Percentiles rank a stretch among this genome's conserved stretches.
These are phyloP conservation scores for Taiozyma sp. DNA, from an alignment of 1,139 yeast species.

Conservation along the genomic window DNA sequence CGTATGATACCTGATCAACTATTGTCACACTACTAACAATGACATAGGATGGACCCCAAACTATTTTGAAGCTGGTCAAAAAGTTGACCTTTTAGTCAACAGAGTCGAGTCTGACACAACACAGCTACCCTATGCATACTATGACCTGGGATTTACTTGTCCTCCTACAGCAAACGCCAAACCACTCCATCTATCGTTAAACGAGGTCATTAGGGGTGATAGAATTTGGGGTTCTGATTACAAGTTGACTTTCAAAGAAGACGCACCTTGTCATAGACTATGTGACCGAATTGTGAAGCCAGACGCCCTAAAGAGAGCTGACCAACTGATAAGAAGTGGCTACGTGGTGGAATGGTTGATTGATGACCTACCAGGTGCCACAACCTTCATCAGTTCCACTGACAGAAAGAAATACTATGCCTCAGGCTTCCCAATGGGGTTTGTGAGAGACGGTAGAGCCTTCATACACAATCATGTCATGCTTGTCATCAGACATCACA, in stretches of 20 bases:
- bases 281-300: constrained; percentile 58
- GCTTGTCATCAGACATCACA: constrained; percentile 72
- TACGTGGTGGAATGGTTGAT: constrained; percentile 81
- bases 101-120: constrained; percentile 73
- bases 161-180: constrained; percentile 51
- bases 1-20: constrained; percentile 4
- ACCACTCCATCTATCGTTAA: constrained; percentile 64
- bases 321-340: constrained; percentile 56
- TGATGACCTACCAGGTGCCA: constrained; percentile 86
- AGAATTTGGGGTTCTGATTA: constrained; percentile 74
- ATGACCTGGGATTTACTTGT: constrained; percentile 77
- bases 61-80: constrained; percentile 42
- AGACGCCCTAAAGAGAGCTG: constrained; percentile 49
- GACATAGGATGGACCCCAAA: constrained; percentile 28
- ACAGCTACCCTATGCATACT: constrained; percentile 74
- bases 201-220: constrained; percentile 79
- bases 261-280: constrained; percentile 56
- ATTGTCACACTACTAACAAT: not conserved
- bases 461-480: constrained; percentile 76
- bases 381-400: constrained; percentile 66
- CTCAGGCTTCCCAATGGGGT: constrained; percentile 85
- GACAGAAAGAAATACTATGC: constrained; percentile 66
- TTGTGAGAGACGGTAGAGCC: constrained; percentile 47
- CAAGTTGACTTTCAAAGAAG: constrained; percentile 52
- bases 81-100: constrained; percentile 66